Evolutionary conservation across 768 basidiomycete genomes (phyloP).

Genomic region (Suillus subluteus): DNA sequence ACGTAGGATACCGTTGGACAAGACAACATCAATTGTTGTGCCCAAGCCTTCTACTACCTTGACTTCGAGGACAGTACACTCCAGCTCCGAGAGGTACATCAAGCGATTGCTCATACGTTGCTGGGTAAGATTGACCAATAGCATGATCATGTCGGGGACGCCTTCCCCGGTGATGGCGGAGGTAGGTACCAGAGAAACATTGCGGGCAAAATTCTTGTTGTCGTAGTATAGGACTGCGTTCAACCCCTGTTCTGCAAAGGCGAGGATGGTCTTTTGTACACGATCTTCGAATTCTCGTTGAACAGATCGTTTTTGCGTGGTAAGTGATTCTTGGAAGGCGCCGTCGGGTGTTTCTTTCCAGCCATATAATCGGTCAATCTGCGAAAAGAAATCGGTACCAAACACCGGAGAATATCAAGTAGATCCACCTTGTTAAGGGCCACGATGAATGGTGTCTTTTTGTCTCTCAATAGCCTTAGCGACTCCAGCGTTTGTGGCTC

Average conservation of each 20-base stretch:
- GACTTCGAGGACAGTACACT: conserved; percentile 98
- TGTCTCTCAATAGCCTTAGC: conserved; percentile 84
- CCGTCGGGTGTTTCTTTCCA: conserved; percentile 93
- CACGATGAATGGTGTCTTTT: conserved; percentile 98
- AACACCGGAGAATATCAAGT: conserved; percentile 11
- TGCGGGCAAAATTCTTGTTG: conserved; percentile 92
- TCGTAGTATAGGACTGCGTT: conserved; percentile 97
- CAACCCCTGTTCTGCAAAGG: conserved; percentile 97
- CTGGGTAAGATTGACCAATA: conserved; percentile 95
- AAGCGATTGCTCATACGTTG: conserved; percentile 96
- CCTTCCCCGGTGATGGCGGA: conserved; percentile 99
- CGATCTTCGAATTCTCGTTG: conserved; percentile 94
- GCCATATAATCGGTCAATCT: conserved; percentile 98
- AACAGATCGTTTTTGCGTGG: conserved; percentile 75
- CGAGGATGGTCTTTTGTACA: conserved; percentile 79
- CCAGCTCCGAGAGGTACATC: conserved; percentile 97
- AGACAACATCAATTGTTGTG: conserved; percentile 95
- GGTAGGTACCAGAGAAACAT: conserved; percentile 96
- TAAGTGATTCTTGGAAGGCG: conserved; percentile 89
- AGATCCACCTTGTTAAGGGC: conserved; percentile 87
- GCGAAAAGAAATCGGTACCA: conserved; percentile 13
- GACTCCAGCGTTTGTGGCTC: conserved; percentile 99
- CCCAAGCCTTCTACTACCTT: conserved; percentile 98
- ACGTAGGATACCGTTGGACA: conserved; percentile 89
- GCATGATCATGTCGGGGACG: conserved; percentile 99